Evolutionary conservation across 2,329 filamentous ascomycete genomes (phyloP).

Genomic region (Ophiostoma sp.): DNA sequence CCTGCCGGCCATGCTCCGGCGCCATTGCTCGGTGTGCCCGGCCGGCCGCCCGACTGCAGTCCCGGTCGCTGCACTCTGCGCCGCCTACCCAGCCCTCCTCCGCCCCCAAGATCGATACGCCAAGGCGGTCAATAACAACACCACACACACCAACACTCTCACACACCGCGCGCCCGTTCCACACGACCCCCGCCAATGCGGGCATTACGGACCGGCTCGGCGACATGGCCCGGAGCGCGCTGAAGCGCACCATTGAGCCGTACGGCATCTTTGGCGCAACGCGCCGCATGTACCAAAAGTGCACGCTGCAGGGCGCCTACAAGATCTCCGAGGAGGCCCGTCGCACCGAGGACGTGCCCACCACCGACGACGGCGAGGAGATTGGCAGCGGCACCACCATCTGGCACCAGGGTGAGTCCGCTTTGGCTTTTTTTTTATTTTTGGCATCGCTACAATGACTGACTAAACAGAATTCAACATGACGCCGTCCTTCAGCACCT

Average conservation of each 20-base stretch:
- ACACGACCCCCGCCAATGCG: constrained; percentile 16
- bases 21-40: constrained; percentile 35
- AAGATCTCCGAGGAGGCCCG: constrained; percentile 62
- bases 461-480: constrained; percentile 62
- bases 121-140: not conserved
- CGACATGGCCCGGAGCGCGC: constrained; percentile 26
- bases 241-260: constrained; percentile 28
- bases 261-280: constrained; percentile 79
- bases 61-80: constrained; percentile 15
- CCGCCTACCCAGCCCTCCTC: not conserved
- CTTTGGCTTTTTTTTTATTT: not conserved
- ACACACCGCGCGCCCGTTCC: constrained; percentile 11
- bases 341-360: constrained; percentile 61
- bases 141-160: not conserved
- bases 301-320: constrained; percentile 69
- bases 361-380: constrained; percentile 74
- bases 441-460: not conserved
- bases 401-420: constrained; percentile 71
- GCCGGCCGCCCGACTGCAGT: constrained; percentile 13
- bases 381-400: constrained; percentile 67
- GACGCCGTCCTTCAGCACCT: constrained; percentile 83
- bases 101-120: not conserved
- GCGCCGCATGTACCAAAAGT: constrained; percentile 71
- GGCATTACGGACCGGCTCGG: constrained; percentile 25
- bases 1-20: constrained; percentile 42